Percentiles rank a stretch among this genome's conserved stretches.
Conservation (phyloP, 108 stramenopile species). For the Fistulifera pelliculosa region DNA sequence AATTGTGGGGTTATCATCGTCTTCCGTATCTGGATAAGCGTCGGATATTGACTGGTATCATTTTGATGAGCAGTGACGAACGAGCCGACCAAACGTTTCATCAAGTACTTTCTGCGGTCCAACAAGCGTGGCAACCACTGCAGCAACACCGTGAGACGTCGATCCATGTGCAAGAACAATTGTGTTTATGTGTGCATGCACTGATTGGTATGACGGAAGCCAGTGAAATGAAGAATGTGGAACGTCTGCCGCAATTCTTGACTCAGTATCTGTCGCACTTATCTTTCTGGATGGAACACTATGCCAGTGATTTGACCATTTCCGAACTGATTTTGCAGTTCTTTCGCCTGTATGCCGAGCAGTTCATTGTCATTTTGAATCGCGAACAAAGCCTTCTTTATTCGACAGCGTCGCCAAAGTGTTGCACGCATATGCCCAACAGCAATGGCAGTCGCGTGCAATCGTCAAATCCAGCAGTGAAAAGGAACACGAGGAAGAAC, state of each 20-base stretch:
- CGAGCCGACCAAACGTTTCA: constrained; percentile 35
- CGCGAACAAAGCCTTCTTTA: constrained; percentile 49
- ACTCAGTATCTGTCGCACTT: constrained; percentile 60
- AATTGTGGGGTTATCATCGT: constrained; percentile 58
- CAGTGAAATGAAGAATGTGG: constrained; percentile 64
- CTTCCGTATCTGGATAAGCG: constrained; percentile 65
- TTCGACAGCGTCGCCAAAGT: constrained; percentile 63
- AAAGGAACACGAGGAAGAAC: constrained; percentile 63
- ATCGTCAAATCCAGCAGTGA: constrained; percentile 22
- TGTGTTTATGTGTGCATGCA: constrained; percentile 62
- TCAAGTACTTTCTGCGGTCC: constrained; percentile 41
- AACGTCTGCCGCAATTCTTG: constrained; percentile 67
- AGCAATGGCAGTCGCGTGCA: constrained; percentile 48
- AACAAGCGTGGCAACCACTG: constrained; percentile 9
- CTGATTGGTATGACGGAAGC: constrained; percentile 66
- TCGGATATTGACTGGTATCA: constrained; percentile 38
- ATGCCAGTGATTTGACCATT: constrained; percentile 68
- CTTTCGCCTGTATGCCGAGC: constrained; percentile 78
- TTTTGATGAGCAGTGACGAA: constrained; percentile 64
- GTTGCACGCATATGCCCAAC: constrained; percentile 55
- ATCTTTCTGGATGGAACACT: constrained; percentile 66
- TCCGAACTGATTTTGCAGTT: constrained; percentile 57
- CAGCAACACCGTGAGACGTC: constrained; percentile 26
- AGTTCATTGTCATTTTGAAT: constrained; percentile 61
- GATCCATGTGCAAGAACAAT: constrained; percentile 49